A percentile compares a stretch with the other conserved stretches of the same genome.
phyloP scores from a whole-genome alignment of 306 rosid species.

The Malus asiatica region DNA sequence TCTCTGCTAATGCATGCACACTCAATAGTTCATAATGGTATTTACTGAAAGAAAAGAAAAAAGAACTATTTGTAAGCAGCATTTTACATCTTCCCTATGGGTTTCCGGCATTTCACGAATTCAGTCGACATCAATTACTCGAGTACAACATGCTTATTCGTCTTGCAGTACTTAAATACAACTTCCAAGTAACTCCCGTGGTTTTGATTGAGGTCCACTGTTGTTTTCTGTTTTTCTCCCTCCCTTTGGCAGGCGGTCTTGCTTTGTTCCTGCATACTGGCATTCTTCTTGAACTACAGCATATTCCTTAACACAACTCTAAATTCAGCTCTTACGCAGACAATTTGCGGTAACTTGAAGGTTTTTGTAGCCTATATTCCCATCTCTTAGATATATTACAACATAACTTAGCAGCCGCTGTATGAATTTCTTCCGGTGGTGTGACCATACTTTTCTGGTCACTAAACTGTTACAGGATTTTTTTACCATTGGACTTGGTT shows the following conservation, averaged over 20 bases:
- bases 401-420: not conserved
- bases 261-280: conserved; percentile 73
- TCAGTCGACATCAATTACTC: not conserved
- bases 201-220: conserved; percentile 7
- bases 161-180: not conserved
- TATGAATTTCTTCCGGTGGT: not conserved
- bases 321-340: conserved; percentile 86
- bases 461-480: conserved; percentile 42
- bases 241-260: conserved; percentile 52
- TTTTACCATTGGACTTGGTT: conserved; percentile 86
- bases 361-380: conserved; percentile 36
- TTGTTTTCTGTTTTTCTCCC: not conserved
- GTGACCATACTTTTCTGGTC: not conserved
- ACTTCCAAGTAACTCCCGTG: not conserved
- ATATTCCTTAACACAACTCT: conserved; percentile 90
- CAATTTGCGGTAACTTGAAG: conserved; percentile 94
- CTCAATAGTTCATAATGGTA: not conserved
- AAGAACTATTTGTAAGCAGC: not conserved
- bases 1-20: not conserved
- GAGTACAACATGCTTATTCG: not conserved
- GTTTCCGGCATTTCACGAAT: not conserved
- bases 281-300: conserved; percentile 90
- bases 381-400: not conserved
- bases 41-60: too few relatives aligned
- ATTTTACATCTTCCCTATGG: not conserved